Conservation (phyloP, 1,139 yeast genomes). For the Williopsis jadinii region DNA sequence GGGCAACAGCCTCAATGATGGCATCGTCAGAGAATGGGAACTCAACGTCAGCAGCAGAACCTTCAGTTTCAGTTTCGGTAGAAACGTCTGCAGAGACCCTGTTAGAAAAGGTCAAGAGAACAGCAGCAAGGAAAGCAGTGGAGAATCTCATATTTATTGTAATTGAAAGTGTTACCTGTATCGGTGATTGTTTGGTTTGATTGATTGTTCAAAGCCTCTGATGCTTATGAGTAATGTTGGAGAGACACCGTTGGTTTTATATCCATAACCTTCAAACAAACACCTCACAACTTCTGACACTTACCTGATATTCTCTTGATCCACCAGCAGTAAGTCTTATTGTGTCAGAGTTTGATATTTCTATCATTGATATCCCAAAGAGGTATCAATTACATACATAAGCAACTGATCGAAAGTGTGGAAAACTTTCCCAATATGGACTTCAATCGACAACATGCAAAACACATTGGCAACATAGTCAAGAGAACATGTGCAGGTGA, state of each 20-base stretch:
- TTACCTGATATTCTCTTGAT: too few relatives aligned
- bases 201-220: not conserved
- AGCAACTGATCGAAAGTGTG: not conserved
- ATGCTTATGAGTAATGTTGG: too few relatives aligned
- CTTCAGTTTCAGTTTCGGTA: constrained; percentile 8
- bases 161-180: constrained; percentile 2
- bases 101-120: constrained; percentile 14
- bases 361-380: constrained; percentile 14
- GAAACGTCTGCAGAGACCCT: constrained; percentile 9
- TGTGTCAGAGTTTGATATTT: constrained; percentile 1
- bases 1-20: constrained; percentile 20
- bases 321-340: not conserved
- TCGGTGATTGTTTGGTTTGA: not conserved
- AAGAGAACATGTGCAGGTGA: too few relatives aligned
- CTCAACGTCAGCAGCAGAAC: constrained; percentile 15
- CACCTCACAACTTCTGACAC: too few relatives aligned
- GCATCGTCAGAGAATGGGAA: constrained; percentile 23
- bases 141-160: constrained; percentile 16
- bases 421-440: not conserved
- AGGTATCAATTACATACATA: constrained; percentile 11
- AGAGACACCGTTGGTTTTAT: too few relatives aligned
- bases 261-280: too few relatives aligned
- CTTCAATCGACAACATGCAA: not conserved
- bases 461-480: not conserved
- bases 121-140: constrained; percentile 13